These are phyloP conservation scores for Pythium folliculosum DNA, from an alignment of 352 stramenopile genomes.

Conservation along the genomic window DNA sequence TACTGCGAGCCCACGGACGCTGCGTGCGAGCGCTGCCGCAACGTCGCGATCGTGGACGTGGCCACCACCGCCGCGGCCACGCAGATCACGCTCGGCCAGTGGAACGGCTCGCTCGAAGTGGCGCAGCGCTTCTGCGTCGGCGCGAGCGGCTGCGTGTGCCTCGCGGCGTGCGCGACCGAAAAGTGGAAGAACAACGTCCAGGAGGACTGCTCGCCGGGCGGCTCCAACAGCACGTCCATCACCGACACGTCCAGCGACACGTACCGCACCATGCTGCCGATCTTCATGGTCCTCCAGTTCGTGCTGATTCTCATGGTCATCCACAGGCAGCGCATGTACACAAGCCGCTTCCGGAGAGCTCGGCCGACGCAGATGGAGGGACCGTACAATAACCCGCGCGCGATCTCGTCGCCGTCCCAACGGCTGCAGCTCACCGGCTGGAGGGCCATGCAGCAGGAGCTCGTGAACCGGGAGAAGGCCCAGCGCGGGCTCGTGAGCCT, in stretches of 20 bases:
- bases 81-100: conserved; percentile 29
- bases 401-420: conserved; percentile 71
- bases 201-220: conserved; percentile 41
- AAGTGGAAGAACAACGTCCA: conserved; percentile 58
- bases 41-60: conserved; percentile 32
- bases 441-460: conserved; percentile 46
- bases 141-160: conserved; percentile 56
- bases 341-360: conserved; percentile 27
- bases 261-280: conserved; percentile 63
- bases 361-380: conserved; percentile 29
- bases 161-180: conserved; percentile 56
- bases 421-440: conserved; percentile 65
- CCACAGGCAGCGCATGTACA: conserved; percentile 52
- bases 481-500: conserved; percentile 41
- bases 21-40: conserved; percentile 50
- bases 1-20: conserved; percentile 63
- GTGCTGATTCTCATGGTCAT: conserved; percentile 56
- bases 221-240: conserved; percentile 21
- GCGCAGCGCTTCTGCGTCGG: conserved; percentile 60
- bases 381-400: conserved; percentile 74
- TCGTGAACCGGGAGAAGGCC: conserved; percentile 67
- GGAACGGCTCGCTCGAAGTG: conserved; percentile 43
- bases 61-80: conserved; percentile 26
- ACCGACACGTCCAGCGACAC: conserved; percentile 27
- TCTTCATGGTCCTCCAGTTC: conserved; percentile 74